Evolutionary conservation across 2,329 filamentous ascomycete species (phyloP), one percentile per base, ranked within the genome.

Genomic region (Amesomyces nigricolor): DNA sequence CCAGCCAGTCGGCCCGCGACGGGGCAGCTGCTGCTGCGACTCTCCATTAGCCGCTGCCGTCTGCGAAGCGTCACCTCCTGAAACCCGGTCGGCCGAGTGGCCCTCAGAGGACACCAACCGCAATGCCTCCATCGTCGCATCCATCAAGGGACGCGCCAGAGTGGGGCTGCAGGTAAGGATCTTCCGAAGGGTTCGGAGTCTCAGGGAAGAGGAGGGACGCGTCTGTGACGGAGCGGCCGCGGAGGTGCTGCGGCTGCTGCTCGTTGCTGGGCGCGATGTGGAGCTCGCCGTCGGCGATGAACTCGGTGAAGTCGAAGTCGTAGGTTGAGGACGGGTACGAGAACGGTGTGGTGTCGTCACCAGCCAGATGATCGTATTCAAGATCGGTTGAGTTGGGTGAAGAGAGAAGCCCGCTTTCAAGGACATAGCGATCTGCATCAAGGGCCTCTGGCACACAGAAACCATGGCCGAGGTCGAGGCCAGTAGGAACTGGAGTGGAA

Each of bases 381-480:
- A 78, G 73, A 83, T 75, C 72, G 77, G 78, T 74, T 73, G 79
- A 76, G 76, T 82, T 74, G 86, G 85, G 77, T 74, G 83, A 80
- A 89, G 86, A 78, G 80, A 85, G 78, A 81, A 89, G 78, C 79
- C 81, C 80, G 78, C 81, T 81, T 80, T 89, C 83, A 86, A 86
- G 74, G 85, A 88, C 75, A 78, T 81, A 81, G 83, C 80, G 74
- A 89, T 89, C 81, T 83, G 83, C 70, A 72, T 83, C 78, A 89
- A 73, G 73, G 87, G 79, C 68, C 80, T 78, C 75, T 82, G 83
- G 80, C 79, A 81, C 56, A 77, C 79, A 71, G 82, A 88, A 81
- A 83, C 79, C 77, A 85, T 81, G 74, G 76, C 81, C 75, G 83
- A 85, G 78, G 79, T 85, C 75, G 82, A 82, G 74, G 78, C 80